These are phyloP conservation scores for Persicaria tinctoria DNA, from an alignment of 148 eudicot species.

Conservation along the genomic window DNA sequence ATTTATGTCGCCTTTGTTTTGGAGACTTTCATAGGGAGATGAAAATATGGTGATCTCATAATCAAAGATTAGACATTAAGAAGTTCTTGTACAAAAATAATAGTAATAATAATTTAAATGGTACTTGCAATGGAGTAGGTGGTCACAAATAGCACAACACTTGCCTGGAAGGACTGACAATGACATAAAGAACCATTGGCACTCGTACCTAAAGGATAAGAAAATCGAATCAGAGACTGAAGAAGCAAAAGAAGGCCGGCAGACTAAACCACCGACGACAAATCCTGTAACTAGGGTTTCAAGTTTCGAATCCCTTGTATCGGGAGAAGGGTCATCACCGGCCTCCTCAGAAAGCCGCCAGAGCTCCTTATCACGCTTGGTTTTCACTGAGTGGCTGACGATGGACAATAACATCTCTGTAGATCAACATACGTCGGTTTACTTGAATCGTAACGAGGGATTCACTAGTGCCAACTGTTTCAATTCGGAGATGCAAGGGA, in stretches of 20 bases:
- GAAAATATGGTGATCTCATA: not conserved
- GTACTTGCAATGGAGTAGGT: not conserved
- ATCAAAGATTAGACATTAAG: too few species aligned
- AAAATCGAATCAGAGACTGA: not conserved
- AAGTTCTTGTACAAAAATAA: too few species aligned
- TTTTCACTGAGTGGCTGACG: not conserved
- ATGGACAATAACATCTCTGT: not conserved
- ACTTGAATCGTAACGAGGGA: not conserved
- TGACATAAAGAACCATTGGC: conserved; percentile 12
- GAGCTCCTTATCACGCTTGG: not conserved
- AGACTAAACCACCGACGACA: not conserved
- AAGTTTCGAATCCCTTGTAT: not conserved
- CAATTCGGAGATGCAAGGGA: too few species aligned
- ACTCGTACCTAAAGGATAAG: conserved; percentile 6
- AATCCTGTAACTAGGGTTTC: not conserved
- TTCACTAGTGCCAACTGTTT: not conserved
- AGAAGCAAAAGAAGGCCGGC: not conserved
- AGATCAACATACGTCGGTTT: not conserved
- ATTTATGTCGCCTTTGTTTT: not conserved
- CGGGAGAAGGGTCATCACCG: not conserved
- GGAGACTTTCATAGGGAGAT: not conserved
- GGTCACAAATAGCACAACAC: conserved; percentile 11
- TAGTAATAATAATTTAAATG: not conserved
- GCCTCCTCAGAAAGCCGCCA: not conserved
- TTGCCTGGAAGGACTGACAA: not conserved